Evolutionary conservation across 257 asterid species (phyloP).

Genomic region (Vinca minor): DNA sequence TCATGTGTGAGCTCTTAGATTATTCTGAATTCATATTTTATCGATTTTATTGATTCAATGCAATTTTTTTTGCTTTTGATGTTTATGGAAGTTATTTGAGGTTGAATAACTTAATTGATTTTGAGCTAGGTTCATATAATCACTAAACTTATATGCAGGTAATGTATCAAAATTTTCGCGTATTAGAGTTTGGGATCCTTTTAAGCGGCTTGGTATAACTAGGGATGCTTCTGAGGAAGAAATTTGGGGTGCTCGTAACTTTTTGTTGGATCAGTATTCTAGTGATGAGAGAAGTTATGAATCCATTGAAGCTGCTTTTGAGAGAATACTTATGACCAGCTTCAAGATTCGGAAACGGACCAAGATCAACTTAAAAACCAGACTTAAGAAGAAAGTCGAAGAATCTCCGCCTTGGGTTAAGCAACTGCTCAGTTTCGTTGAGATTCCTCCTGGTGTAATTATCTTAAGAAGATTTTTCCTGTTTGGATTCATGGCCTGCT

Average conservation of each 20-base stretch:
- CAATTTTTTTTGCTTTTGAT: background rate
- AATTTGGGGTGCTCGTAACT: constrained; percentile 91
- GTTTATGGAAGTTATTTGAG: background rate
- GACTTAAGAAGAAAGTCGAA: constrained; percentile 84
- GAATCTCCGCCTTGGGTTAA: constrained; percentile 97
- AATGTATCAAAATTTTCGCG: constrained; percentile 48
- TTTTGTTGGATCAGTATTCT: constrained; percentile 67
- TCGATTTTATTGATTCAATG: background rate
- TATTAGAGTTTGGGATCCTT: constrained; percentile 80
- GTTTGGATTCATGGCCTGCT: constrained; percentile 86
- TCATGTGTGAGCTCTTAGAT: background rate
- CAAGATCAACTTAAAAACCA: constrained; percentile 83
- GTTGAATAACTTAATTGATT: background rate
- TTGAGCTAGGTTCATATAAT: constrained; percentile 6
- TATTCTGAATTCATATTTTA: background rate
- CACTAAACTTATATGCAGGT: constrained; percentile 37
- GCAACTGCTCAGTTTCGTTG: constrained; percentile 74
- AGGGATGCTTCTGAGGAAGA: constrained; percentile 88
- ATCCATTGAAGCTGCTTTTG: constrained; percentile 89
- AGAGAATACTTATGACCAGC: constrained; percentile 77
- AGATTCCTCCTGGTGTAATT: constrained; percentile 73
- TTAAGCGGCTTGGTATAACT: constrained; percentile 72
- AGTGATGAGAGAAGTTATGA: constrained; percentile 73
- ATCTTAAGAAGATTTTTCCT: constrained; percentile 84
- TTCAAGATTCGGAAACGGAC: constrained; percentile 70